Conservation (phyloP, 139 green algal species). For the Yamagishiella unicocca region DNA sequence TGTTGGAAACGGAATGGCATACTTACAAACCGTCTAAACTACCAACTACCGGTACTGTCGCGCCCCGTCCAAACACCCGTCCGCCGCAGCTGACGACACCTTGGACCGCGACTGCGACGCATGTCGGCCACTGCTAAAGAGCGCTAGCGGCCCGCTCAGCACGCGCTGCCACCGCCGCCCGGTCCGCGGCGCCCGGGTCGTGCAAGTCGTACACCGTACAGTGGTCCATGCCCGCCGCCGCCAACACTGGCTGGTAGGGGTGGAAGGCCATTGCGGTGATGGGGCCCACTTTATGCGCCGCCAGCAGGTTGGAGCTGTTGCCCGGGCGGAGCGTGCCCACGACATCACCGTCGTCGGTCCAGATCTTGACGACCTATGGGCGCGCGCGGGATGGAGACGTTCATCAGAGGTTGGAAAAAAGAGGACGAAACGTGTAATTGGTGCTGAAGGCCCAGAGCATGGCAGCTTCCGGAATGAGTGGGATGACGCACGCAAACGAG, state of each 20-base stretch:
- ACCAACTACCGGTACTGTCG: no score
- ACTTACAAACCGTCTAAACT: no score
- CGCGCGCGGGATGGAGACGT: background rate
- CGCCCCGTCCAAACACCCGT: no score
- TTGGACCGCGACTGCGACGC: no score
- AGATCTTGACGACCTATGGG: slow-evolving; percentile 86
- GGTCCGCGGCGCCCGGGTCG: slow-evolving; percentile 34
- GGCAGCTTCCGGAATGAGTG: background rate
- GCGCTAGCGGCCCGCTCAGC: background rate
- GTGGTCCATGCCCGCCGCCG: slow-evolving; percentile 73
- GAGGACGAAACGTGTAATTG: no score
- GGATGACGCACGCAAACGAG: background rate
- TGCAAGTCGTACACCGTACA: slow-evolving; percentile 75
- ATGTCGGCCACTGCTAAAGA: no score
- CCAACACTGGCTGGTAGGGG: slow-evolving; percentile 85
- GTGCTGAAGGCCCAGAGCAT: no score
- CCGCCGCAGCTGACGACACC: no score
- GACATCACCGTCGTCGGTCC: slow-evolving; percentile 69
- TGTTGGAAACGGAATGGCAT: no score
- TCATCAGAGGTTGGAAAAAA: background rate
- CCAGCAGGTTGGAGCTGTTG: slow-evolving; percentile 1
- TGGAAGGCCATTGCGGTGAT: slow-evolving; percentile 89
- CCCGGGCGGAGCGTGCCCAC: slow-evolving; percentile 59
- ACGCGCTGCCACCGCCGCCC: background rate
- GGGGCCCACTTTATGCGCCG: slow-evolving; percentile 65